phyloP scores from a whole-genome alignment of 352 stramenopile species.

The Phytophthora citrophthora region DNA sequence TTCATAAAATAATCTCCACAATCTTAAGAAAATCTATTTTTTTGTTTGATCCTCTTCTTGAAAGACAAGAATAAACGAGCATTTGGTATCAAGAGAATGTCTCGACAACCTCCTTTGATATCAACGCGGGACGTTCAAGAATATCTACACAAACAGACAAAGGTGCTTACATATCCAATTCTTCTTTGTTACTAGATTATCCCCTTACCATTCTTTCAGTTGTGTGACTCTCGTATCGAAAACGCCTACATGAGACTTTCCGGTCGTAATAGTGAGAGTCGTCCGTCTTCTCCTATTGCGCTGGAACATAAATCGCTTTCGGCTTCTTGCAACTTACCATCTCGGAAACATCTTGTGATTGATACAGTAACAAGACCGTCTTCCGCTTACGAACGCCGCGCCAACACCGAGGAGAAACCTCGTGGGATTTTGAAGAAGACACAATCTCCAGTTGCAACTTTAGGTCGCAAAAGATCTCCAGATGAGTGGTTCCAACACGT shows the following conservation, averaged over 20 bases:
- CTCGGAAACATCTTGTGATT: background rate
- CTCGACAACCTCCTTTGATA: background rate
- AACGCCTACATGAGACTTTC: conserved; percentile 27
- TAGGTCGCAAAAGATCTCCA: conserved; percentile 30
- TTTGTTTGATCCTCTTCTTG: too few relatives aligned
- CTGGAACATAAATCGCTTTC: conserved; percentile 6
- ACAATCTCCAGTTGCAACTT: background rate
- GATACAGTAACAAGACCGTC: conserved; percentile 18
- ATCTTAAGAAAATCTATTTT: too few relatives aligned
- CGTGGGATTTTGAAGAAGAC: conserved; percentile 31
- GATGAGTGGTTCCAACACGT: conserved; percentile 67
- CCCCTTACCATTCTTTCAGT: conserved; percentile 7
- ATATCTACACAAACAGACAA: conserved; percentile 18
- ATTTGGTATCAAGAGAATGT: too few relatives aligned
- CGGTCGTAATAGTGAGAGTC: background rate
- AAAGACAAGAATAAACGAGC: conserved; percentile 1
- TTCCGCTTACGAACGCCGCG: conserved; percentile 15
- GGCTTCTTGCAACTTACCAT: conserved; percentile 12
- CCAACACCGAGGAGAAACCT: background rate
- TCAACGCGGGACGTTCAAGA: conserved; percentile 22
- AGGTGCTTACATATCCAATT: conserved; percentile 1
- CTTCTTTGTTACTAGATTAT: too few relatives aligned
- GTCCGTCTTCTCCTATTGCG: background rate
- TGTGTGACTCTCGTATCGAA: conserved; percentile 30
- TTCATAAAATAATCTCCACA: background rate